Evolutionary conservation across 768 basidiomycete species (phyloP).

Genomic region (Udeniomyces megalosporus): DNA sequence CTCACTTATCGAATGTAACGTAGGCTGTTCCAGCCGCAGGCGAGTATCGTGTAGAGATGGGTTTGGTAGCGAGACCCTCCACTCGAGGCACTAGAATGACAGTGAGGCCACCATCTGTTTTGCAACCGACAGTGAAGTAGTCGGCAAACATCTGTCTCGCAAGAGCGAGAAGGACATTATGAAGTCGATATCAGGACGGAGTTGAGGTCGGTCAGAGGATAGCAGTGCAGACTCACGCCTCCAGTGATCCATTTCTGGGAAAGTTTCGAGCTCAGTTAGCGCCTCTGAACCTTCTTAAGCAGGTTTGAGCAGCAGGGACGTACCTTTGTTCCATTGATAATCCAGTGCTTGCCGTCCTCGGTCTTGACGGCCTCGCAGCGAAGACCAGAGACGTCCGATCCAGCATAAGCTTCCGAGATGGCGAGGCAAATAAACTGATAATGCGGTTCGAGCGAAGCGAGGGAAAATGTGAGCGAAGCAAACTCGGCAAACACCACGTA

Average conservation of each 20-base stretch:
- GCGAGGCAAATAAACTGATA: constrained; percentile 65
- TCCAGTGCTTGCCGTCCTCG: constrained; percentile 64
- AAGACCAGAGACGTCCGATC: constrained; percentile 53
- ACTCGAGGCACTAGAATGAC: constrained; percentile 70
- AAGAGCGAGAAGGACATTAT: neutral
- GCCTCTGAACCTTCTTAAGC: no score
- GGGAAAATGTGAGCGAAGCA: neutral
- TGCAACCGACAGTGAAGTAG: constrained; percentile 20
- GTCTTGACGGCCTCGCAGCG: constrained; percentile 57
- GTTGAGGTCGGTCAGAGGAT: no score
- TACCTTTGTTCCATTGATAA: constrained; percentile 84
- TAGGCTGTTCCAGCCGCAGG: constrained; percentile 57
- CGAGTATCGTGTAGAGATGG: constrained; percentile 84
- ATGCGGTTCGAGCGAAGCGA: neutral
- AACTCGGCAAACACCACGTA: neutral
- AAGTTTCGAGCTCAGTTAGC: no score
- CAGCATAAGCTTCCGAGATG: constrained; percentile 77
- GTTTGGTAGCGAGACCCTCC: constrained; percentile 66
- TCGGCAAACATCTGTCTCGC: neutral
- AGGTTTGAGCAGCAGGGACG: no score
- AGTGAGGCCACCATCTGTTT: constrained; percentile 48
- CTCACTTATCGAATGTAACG: neutral
- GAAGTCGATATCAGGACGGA: constrained; percentile 30
- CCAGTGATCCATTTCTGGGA: constrained; percentile 47
- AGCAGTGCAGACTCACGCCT: constrained; percentile 49